Base-by-base conservation (phyloP, 179 eudicot genomes). In the Silene coronaria region DNA sequence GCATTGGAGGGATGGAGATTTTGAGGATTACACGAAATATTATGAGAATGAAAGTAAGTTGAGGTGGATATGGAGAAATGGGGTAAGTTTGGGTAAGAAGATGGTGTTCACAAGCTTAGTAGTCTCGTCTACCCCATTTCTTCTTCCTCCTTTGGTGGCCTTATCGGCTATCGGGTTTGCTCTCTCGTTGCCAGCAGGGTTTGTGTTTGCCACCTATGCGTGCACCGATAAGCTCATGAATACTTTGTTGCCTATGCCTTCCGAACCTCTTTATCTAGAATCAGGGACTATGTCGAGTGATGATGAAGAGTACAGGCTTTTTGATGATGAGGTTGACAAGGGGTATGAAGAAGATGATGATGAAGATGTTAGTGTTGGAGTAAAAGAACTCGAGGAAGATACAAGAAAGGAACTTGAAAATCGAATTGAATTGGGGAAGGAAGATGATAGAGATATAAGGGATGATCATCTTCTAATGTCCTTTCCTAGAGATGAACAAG, bases 211-310 rank as follows among this genome's bases (percentile, higher is more conserved):
- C 8, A 80, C 87, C 28, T 93, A 88, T 83, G 90, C 85, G 51
- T 87, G 87, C 75, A 87, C 90, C 12, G 85, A 88, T 72, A 89
- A 93, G 88, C 81, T 91, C 75, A 84, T 93, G 88, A 86, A 80
- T 78, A 84, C 74, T 71, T 79, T 93, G 78, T 84, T 91, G 36
- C 90, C 94, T 1, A 21, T 30, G 32, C 89, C 86, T 36, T 23
- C 42, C 0, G 27, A 76, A 21, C 70, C 80, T 55, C 77, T 34
- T 23, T 9, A 45, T 58, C 73, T 74, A 32, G 86, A 66, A 12
- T 0, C 67, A 17, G 77, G 67, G 64, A 38, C 22, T 7, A 7
- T 30, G 27, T 60, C 11, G 5, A 19, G 48, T 65, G 81, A 77
- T 30, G 84, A 51, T 23, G 80, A 45, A 36, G 73, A 75, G 36